Evolutionary conservation across 768 basidiomycete genomes (phyloP), one percentile per base, ranked within the genome.

Genomic region (Tylopilus subfusipes): DNA sequence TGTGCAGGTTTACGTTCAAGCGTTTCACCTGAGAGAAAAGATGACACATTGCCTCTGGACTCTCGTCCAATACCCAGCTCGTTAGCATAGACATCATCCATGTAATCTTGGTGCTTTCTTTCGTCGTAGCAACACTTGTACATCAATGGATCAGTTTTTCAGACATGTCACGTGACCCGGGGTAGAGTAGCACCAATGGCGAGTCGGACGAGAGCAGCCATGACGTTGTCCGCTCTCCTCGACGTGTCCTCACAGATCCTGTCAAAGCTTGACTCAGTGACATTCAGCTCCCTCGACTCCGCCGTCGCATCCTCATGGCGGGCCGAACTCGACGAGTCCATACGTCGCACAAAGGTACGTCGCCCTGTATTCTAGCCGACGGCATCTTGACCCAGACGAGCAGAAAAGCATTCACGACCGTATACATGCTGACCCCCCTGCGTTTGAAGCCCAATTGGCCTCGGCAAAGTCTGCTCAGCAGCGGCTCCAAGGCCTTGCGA

Each of bases 1-100:
- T 47, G 38, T 56, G 25, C 63, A 92, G 90, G 55, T 92, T 91
- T 68, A 92, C 90, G 18, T 92, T 91, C 83, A 91, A 90, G 69
- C 83, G 90, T 24, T 90, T 82, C 73, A 72, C 72, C 42, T 68
- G 56, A 68, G 44, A 24, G 42, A 18, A 16, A n/a, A 49, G 44
- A 30, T 24, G 21, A 30, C 22, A 29, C 27, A 18, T 21, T 31
- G 3, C 7, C 10, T 30, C 27, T 48, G 44, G 36, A 39, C 25
- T 9, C n/a, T 14, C 33, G 55, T 59, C 38, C 42, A 40, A 70
- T 63, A 67, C 70, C 67, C 53, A 22, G 57, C 48, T 50, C 59
- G 47, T 53, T 70, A 71, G 59, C 57, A 62, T 72, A 70, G 50
- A 64, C 54, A 59, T 44, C 29, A 52, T 53, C 52, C 36, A 48